Conservation (phyloP, 179 eudicot genomes). For the Beta macrorhiza region DNA sequence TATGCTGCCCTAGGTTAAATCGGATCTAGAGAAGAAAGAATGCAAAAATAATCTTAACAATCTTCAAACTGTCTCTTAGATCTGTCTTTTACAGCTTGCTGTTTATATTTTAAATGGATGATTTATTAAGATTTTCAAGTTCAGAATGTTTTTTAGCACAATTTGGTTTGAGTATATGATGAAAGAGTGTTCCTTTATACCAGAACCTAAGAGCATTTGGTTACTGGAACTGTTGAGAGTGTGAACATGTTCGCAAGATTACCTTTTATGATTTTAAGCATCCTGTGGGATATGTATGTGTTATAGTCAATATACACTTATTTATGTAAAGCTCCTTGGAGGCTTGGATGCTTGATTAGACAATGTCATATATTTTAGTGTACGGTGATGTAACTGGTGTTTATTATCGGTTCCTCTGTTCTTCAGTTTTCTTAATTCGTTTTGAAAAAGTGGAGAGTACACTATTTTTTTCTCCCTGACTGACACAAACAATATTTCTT, state of each 20-base stretch:
- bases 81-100: neutral
- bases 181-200: neutral
- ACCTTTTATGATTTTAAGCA: neutral
- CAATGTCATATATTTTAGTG: neutral
- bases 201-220: neutral
- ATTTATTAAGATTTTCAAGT: neutral
- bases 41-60: neutral
- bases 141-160: neutral
- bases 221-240: neutral
- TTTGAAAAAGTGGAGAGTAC: neutral
- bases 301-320: no score
- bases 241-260: neutral
- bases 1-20: neutral
- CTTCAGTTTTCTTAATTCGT: neutral
- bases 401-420: neutral
- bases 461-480: neutral
- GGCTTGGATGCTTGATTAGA: neutral
- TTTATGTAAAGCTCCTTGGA: neutral
- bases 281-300: neutral
- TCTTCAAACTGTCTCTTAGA: neutral
- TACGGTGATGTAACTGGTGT: neutral
- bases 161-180: neutral
- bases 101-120: neutral
- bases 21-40: neutral
- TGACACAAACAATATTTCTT: neutral